These are phyloP conservation scores for Salicornia ramosissima DNA, from an alignment of 148 eudicot genomes.

Conservation along the genomic window DNA sequence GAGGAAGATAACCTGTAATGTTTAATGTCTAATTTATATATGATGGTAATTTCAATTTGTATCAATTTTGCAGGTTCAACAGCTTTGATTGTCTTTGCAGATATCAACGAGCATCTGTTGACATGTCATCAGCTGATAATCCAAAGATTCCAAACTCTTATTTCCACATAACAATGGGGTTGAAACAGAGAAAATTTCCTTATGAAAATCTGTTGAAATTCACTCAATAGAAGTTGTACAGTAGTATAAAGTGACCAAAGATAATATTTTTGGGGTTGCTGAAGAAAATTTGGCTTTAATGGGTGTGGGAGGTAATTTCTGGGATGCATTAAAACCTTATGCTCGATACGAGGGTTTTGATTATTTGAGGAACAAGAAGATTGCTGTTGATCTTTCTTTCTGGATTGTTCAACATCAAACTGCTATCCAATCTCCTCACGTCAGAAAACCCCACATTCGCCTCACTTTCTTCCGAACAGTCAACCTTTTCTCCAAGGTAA, in stretches of 20 bases:
- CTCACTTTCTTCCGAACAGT: constrained; percentile 80
- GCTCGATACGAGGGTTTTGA: constrained; percentile 59
- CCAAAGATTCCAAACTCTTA: too few species aligned
- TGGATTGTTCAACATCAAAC: constrained; percentile 96
- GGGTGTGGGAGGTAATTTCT: constrained; percentile 94
- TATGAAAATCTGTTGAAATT: too few species aligned
- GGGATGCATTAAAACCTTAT: constrained; percentile 90
- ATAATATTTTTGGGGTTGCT: not conserved
- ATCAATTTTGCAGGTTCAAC: too few species aligned
- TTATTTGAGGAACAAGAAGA: constrained; percentile 72
- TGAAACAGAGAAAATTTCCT: too few species aligned
- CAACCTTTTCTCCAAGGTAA: constrained; percentile 85
- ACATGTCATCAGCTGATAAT: too few species aligned
- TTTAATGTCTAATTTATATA: too few species aligned
- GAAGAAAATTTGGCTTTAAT: constrained; percentile 15
- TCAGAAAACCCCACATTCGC: constrained; percentile 63
- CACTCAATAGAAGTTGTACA: too few species aligned
- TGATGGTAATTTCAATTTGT: too few species aligned
- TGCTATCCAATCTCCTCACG: constrained; percentile 47
- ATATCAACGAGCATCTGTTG: too few species aligned
- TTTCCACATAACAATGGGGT: not conserved
- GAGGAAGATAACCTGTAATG: too few species aligned
- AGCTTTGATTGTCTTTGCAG: too few species aligned
- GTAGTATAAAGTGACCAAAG: not conserved
- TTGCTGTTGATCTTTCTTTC: constrained; percentile 84